Base-by-base conservation (phyloP, 2,329 filamentous ascomycete genomes). In the Xylaria digitata region DNA sequence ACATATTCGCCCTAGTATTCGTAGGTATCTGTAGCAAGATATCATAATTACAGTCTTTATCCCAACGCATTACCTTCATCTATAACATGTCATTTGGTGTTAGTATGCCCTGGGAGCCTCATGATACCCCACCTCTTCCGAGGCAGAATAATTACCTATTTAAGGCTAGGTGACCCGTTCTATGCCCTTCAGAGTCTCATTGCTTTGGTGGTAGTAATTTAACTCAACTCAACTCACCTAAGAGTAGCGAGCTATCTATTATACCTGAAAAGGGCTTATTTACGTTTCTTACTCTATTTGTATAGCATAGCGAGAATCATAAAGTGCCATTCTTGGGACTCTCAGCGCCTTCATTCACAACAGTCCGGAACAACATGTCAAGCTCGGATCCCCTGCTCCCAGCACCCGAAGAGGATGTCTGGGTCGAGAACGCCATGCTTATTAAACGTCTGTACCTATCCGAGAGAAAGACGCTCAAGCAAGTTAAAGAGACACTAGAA, bases 401-500 rank as follows among this genome's bases (percentile, higher is more conserved):
- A 19, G 34, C 21, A 5, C 19, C 17, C n/a, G 32, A 21, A n/a
- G 34, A 42, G 13, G 34, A 56, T 23, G 45, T 56, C 34, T 56
- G 52, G 60, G 19, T 19, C 15, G 13, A 34, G 45, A 56, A 56
- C 56, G 60, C 60, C 4, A 17, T 21, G 7, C 60, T 63, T 23
- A 56, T 56, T 32, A 56, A 26, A 26, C 32, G 15, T 1, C 43
- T 65, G 4, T 61, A 65, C 11, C 34, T 60, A 43, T 43, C 21
- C 0, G 62, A 65, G 43, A 49, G 34, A 26, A 55, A 65, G 9
- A 60, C 55, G 26, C 50, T 65, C 1, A 49, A 56, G 34, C 21
- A 55, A 4, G 56, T 65, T 8, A 65, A 61, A n/a, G 23, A 54
- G 13, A 30, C 37, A 37, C 17, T 61, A 34, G 56, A 60, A 32